These are phyloP conservation scores for Pharnaceum exiguum DNA, from an alignment of 148 eudicot genomes.

Conservation along the genomic window DNA sequence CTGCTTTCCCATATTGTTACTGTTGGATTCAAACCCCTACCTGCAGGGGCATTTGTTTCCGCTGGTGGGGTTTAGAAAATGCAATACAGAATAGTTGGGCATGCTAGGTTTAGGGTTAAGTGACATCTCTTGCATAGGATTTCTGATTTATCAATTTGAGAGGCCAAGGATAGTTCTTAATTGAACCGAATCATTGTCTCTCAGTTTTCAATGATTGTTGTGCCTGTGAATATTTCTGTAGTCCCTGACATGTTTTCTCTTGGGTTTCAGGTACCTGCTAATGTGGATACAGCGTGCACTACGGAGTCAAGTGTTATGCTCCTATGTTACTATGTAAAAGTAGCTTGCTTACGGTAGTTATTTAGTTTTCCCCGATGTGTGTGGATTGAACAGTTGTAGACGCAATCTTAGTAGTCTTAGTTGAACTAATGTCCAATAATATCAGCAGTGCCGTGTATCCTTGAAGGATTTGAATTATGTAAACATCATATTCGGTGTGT, in stretches of 20 bases:
- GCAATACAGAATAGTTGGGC: too few species aligned
- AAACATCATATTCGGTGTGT: background rate
- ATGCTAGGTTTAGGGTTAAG: too few species aligned
- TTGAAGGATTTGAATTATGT: background rate
- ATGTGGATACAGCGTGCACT: conserved; percentile 8
- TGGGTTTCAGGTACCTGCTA: conserved; percentile 16
- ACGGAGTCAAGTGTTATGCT: conserved; percentile 4
- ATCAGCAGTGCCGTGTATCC: background rate
- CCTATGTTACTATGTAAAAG: background rate
- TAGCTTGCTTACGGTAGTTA: conserved; percentile 14
- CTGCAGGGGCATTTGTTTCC: too few species aligned
- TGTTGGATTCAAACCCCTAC: too few species aligned
- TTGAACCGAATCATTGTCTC: background rate
- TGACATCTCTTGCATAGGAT: background rate
- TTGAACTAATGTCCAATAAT: conserved; percentile 6
- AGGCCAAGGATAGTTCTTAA: background rate
- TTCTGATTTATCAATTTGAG: background rate
- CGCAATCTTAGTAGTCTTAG: background rate
- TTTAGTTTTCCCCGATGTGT: background rate
- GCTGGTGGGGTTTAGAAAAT: too few species aligned
- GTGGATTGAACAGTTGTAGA: conserved; percentile 5
- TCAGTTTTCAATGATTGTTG: too few species aligned
- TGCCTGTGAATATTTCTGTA: too few species aligned
- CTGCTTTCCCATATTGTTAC: too few species aligned
- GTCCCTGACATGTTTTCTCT: background rate